Evolutionary conservation across 768 basidiomycete species (phyloP), one percentile per base, ranked within the genome.

Genomic region (Lentinula edodes): DNA sequence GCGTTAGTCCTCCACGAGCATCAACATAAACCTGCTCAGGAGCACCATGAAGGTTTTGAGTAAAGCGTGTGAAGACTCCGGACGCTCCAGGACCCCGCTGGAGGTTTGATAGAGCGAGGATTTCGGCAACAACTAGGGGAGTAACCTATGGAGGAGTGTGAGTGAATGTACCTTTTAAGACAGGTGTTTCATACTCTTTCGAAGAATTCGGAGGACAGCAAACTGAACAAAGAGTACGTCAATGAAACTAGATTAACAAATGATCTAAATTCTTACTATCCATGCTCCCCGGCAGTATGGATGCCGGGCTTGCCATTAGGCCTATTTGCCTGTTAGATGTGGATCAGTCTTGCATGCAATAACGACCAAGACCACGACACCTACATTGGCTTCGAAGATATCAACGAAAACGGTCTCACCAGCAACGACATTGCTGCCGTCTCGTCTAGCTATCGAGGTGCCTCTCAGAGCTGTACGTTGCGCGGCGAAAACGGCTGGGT

Each of bases 1-100:
- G 59, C 2, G 48, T 52, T 9, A 60, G 51, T 32, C 36, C 59
- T 41, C 59, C 59, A 35, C 18, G 36, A 52, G 59, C 59, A 43
- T 60, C 50, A 12, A 60, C 23, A 35, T 52, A 60, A 34, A 60
- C 38, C 39, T 60, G 50, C 51, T 60, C 50, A 36, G 59, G 59
- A 32, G 38, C 59, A 23, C 59, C 59, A n/a, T 41, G 45, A 18
- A 52, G 13, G 28, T 42, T 32, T 35, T 60, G 50, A 5, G 59
- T 60, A 38, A 52, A 51, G 16, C 51, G 39, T 6, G 59, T 52
- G 16, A 60, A 60, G 15, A 20, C 39, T 43, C 59, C 59, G 15
- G 59, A 60, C 1, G 32, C 18, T 52, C 59, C 59, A 0, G 51
- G 59, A n/a, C 36, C 36, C 20, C 59, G 59, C 6, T 51, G 18